Conservation (phyloP, 2,329 filamentous ascomycete species). For the Colletotrichum gloeosporioides region DNA sequence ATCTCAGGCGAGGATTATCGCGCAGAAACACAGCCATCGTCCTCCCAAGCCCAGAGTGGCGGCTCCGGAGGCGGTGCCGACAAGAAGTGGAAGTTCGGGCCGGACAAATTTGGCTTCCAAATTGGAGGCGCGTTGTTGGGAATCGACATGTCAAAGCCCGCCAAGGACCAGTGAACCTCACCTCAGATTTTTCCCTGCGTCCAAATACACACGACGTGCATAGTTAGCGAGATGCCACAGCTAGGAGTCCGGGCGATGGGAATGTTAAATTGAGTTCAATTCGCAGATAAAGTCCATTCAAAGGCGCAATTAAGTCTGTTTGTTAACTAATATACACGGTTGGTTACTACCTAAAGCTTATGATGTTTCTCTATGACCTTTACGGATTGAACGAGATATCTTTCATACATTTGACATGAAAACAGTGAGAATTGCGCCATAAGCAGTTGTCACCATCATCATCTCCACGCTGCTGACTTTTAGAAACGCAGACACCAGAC, state of each 20-base stretch:
- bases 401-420: not conserved
- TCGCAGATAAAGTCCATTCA: not conserved
- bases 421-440: not conserved
- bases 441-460: not conserved
- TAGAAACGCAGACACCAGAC: not conserved
- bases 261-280: not conserved
- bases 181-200: not conserved
- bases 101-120: not conserved
- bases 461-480: not conserved
- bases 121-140: not conserved
- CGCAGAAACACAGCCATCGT: accelerated
- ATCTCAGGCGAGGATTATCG: not conserved
- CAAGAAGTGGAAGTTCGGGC: not conserved
- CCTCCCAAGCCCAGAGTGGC: not conserved
- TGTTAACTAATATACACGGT: not conserved
- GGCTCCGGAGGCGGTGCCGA: not conserved
- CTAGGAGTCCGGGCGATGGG: not conserved
- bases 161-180: not conserved
- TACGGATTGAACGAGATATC: not conserved
- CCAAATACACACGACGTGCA: not conserved
- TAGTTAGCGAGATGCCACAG: not conserved
- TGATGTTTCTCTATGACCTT: not conserved
- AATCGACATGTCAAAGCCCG: not conserved
- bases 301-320: not conserved
- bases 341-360: not conserved